Percentiles rank a stretch among this genome's conserved stretches.
Conservation (phyloP, 1,284 basidiomycete species). For the Porodaedalea pini region DNA sequence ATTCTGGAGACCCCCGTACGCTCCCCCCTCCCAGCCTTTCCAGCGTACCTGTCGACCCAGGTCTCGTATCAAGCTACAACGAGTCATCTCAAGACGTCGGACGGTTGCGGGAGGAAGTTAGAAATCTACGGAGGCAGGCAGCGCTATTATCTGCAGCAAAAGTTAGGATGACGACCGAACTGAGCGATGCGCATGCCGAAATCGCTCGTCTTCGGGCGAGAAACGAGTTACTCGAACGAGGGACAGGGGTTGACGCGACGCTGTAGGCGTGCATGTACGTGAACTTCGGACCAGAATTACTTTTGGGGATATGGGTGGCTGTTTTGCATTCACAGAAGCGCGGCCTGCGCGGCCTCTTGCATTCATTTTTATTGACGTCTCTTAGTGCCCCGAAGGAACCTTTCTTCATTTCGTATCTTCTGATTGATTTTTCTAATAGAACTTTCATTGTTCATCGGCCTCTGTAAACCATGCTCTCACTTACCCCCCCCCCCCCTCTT, state of each 20-base stretch:
- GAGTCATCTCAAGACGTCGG: background rate
- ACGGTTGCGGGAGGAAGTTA: slow-evolving; percentile 13
- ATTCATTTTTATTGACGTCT: no score
- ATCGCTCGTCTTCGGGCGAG: slow-evolving; percentile 14
- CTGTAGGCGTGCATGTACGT: background rate
- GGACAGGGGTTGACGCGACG: background rate
- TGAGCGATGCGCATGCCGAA: slow-evolving; percentile 16
- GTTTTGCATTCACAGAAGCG: background rate
- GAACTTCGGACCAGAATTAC: background rate
- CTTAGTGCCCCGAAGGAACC: background rate
- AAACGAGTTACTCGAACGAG: slow-evolving; percentile 6
- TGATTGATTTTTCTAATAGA: background rate
- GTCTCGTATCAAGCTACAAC: background rate
- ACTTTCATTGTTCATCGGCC: background rate
- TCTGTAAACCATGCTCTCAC: background rate
- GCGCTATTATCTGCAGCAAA: slow-evolving; percentile 4
- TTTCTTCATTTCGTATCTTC: background rate
- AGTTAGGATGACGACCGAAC: slow-evolving; percentile 11
- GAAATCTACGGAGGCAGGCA: slow-evolving; percentile 10
- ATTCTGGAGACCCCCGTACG: slow-evolving; percentile 1
- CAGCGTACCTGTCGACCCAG: background rate
- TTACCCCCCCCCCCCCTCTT: background rate
- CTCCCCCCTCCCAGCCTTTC: slow-evolving; percentile 11
- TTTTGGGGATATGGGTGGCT: background rate
- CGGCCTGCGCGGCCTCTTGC: no score